Base-by-base conservation (phyloP, 129 eudicot genomes). In the Heracleum sosnowskyi region DNA sequence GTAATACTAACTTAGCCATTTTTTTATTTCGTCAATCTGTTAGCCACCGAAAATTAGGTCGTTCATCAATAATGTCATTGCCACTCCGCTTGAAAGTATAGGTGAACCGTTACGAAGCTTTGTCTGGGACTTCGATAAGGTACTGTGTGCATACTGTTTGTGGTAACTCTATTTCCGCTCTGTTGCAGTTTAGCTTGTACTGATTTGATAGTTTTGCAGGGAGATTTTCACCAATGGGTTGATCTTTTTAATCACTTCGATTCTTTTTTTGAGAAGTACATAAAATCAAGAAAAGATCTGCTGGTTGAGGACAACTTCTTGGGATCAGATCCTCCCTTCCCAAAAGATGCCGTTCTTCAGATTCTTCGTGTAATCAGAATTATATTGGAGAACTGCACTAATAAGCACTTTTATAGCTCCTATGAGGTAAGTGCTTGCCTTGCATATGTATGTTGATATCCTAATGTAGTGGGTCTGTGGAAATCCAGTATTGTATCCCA, bases 61-160 rank as follows among this genome's bases (percentile, higher is more conserved):
- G 44, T 91, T 95, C 82, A 95, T 95, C 81, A 85, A 82, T 77
- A 86, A 83, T 42, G 96, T 95, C 41, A 89, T 77, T 74, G 81
- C 91, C 76, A 76, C 90, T 74, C 95, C 97, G 28, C 92, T 95
- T 64, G 99, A 90, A 83, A 87, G 76, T 83, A 90, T 91, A 39
- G 92, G 90, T 62, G 94, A 87, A 71, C 90, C 96, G 24, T 85
- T 95, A 77, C 89, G 85, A 85, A 83, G 80, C 80, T 95, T 95
- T 81, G 83, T 87, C 47, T 95, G 99, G 99, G 97, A 95, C 83
- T 95, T 90, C 76, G 99, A 95, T 53, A 95, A 95, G 99, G 99
- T 92, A 76, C 75, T 3, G 82, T 63, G 37, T 16, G 24, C 82
- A 74, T 47, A 60, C 76, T 51, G 24, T 13, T 55, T 60, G 68